Conservation (phyloP, 352 stramenopile species). For the Bremia lactucae region DNA sequence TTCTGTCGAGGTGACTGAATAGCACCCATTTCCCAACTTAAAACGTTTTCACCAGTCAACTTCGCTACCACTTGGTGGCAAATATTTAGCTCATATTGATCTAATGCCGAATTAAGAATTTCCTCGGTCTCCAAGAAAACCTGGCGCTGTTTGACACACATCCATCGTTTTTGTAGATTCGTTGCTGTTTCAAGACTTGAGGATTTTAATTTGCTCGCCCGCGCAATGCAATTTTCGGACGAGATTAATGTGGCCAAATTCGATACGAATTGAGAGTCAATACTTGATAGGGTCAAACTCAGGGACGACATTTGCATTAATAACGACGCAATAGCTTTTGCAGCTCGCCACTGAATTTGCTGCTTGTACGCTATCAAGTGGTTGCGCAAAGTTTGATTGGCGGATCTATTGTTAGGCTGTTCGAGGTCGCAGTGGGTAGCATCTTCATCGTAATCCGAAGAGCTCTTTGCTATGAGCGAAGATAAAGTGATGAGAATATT, state of each 20-base stretch:
- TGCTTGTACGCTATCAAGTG: conserved; percentile 65
- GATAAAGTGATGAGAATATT: conserved; percentile 40
- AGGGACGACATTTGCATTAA: conserved; percentile 60
- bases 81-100: conserved; percentile 45
- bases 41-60: conserved; percentile 63
- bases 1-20: conserved; percentile 69
- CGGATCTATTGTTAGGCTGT: conserved; percentile 49
- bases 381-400: conserved; percentile 45
- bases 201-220: conserved; percentile 10
- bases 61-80: conserved; percentile 56
- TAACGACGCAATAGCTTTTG: conserved; percentile 57
- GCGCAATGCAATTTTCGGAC: conserved; percentile 40
- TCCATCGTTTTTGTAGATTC: conserved; percentile 52
- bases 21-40: conserved; percentile 75
- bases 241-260: conserved; percentile 44
- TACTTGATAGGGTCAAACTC: conserved; percentile 23
- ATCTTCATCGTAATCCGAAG: conserved; percentile 18
- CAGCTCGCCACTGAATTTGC: conserved; percentile 70
- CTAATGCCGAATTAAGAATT: conserved; percentile 59
- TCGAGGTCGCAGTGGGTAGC: conserved; percentile 33
- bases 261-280: conserved; percentile 54
- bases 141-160: conserved; percentile 63
- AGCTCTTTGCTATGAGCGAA: conserved; percentile 27
- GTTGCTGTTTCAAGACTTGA: conserved; percentile 11
- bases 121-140: conserved; percentile 55